Evolutionary conservation across 2,329 filamentous ascomycete species (phyloP).

Genomic region (Coleophoma eucalyptorum): DNA sequence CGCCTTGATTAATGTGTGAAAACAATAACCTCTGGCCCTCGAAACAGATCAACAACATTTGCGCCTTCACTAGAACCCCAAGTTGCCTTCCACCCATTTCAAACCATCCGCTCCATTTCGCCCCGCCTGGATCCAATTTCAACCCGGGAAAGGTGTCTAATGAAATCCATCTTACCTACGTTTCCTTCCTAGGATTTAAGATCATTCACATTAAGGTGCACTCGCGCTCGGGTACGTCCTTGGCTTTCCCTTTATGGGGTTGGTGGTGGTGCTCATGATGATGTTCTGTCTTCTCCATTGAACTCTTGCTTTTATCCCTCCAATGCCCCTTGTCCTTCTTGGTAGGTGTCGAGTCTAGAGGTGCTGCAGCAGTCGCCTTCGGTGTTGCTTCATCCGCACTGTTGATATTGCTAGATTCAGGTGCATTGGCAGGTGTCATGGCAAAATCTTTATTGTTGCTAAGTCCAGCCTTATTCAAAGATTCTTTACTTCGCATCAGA

Average conservation of each 20-base stretch:
- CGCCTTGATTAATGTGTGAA: no score
- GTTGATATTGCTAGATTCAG: slow-evolving; percentile 8
- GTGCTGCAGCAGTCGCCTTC: background rate
- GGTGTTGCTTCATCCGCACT: slow-evolving; percentile 7
- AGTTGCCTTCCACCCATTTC: no score
- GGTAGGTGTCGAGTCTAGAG: slow-evolving; percentile 5
- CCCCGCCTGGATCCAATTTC: no score
- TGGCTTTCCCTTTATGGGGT: slow-evolving; percentile 21
- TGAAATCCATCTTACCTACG: no score
- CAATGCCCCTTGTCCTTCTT: slow-evolving; percentile 18
- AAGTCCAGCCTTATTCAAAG: slow-evolving; percentile 16
- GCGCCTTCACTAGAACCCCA: no score
- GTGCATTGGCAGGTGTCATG: background rate
- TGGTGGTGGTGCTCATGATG: slow-evolving; percentile 19
- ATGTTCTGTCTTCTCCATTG: slow-evolving; percentile 14
- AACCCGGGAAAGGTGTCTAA: no score
- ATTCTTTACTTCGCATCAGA: slow-evolving; percentile 24
- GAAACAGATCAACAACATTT: no score
- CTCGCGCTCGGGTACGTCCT: slow-evolving; percentile 39
- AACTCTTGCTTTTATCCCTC: slow-evolving; percentile 20
- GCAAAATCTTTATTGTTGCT: slow-evolving; percentile 5
- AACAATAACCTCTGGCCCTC: no score
- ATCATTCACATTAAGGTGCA: slow-evolving; percentile 40
- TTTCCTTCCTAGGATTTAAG: no score
- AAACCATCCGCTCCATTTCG: no score